Evolutionary conservation across 139 green algal genomes (phyloP).

Genomic region (Raphidocelis subcapitata): DNA sequence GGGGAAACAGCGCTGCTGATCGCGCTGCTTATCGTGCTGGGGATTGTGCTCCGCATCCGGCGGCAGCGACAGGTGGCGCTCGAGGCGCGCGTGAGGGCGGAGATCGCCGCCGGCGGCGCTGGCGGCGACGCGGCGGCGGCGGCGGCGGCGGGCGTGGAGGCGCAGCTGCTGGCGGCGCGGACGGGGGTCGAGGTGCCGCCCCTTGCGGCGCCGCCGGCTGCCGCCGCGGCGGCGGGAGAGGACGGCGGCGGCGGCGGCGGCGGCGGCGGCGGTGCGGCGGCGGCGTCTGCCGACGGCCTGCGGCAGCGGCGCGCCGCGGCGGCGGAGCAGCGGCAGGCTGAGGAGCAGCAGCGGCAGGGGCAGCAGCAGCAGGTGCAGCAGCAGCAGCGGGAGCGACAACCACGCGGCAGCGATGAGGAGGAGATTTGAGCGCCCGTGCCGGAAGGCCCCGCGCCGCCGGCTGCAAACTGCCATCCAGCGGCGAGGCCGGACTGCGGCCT

Average conservation of each 20-base stretch:
- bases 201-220: neutral
- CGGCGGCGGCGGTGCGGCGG: neutral
- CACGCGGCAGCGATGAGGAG: too few species aligned
- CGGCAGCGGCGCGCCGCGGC: too few species aligned
- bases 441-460: too few species aligned
- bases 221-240: neutral
- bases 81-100: neutral
- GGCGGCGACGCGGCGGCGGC: neutral
- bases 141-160: neutral
- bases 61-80: constrained; percentile 22
- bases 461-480: too few species aligned
- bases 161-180: constrained; percentile 12
- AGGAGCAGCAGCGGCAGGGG: too few species aligned
- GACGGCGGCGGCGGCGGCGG: neutral
- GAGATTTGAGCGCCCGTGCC: too few species aligned
- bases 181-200: neutral
- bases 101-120: too few species aligned
- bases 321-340: too few species aligned
- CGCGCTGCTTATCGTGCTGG: constrained; percentile 21
- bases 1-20: constrained; percentile 28
- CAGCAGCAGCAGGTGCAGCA: too few species aligned
- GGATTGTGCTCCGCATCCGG: constrained; percentile 23
- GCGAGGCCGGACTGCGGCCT: too few species aligned
- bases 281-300: too few species aligned
- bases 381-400: too few species aligned